Base-by-base conservation (phyloP, 2,329 filamentous ascomycete species). In the Fusarium brachygibbosum region DNA sequence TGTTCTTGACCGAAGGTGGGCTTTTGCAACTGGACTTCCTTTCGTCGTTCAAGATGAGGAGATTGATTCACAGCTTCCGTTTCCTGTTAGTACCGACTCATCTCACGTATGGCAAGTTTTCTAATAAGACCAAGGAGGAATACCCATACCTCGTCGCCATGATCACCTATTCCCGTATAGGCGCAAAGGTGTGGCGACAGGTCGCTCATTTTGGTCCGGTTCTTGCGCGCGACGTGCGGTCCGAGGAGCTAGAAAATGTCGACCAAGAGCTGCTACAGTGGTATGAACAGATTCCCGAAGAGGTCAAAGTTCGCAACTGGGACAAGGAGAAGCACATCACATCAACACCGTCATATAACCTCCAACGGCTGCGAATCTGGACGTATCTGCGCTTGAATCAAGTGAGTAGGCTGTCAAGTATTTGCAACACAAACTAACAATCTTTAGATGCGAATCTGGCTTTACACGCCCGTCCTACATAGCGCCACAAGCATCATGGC, bases 311-410 rank as follows among this genome's bases (percentile, higher is more conserved):
- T 76, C 92, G 69, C 82, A 89, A 82, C 85, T 92, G 83, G 87
- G 77, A 81, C 55, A 82, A 83, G 50, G 81, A 84, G 51, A 82
- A 84, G 62, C 83, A 80, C 72, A 86, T 77, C 81, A 88, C 76
- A 72, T 85, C 85, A 12, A 84, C 85, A 1, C 84, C 86, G 1
- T 87, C 86, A 21, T 91, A 93, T 68, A 89, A 90, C 66, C 81
- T 91, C 21, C 89, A 90, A 71, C 90, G 94, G 7, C 83, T 97
- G 14, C 91, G 92, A 63, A 90, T 98, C 46, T 89, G 96, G 77
- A 90, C 96, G 19, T 96, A 97, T 76, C 83, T 98, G 17, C 89
- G 94, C 38, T 88, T 93, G 41, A 98, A 97, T 74, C 94, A 97
- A 76, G 84, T 84, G 58, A 58, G 80, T 61, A 16, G 17, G 11